A percentile compares a stretch with the other conserved stretches of the same genome.
phyloP scores from a whole-genome alignment of 176 grass and related monocot genomes.

The Pontederia paniculata region DNA sequence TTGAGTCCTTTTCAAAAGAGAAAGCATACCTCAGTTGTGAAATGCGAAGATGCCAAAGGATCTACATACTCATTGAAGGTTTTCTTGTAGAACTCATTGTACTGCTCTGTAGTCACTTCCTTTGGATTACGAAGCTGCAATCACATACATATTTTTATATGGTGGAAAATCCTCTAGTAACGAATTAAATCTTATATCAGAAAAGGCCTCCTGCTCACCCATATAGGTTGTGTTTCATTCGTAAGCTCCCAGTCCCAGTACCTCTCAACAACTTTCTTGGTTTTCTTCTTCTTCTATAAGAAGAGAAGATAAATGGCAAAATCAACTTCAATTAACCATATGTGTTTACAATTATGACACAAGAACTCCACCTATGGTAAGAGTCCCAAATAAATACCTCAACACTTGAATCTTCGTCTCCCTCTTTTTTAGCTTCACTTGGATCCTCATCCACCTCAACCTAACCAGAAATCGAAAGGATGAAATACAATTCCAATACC shows the following conservation, averaged over 20 bases:
- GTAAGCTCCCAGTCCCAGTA: constrained; percentile 98
- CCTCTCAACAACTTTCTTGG: constrained; percentile 80
- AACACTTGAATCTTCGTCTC: constrained; percentile 38
- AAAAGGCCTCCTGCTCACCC: constrained; percentile 37
- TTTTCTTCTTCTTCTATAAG: constrained; percentile 74
- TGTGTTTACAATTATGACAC: not conserved
- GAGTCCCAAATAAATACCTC: constrained; percentile 38
- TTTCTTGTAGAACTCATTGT: constrained; percentile 97
- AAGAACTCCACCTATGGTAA: not conserved
- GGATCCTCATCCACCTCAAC: constrained; percentile 90
- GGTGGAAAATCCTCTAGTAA: not conserved
- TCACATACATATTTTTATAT: not conserved
- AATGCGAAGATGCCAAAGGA: constrained; percentile 83
- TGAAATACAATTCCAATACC: not conserved
- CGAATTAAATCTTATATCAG: constrained; percentile 1
- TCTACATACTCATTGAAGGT: constrained; percentile 88
- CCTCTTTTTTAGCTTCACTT: constrained; percentile 54
- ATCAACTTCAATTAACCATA: not conserved
- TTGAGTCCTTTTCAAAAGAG: constrained; percentile 23
- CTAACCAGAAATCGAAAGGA: constrained; percentile 15
- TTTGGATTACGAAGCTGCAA: constrained; percentile 68
- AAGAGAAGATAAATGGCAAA: constrained; percentile 3
- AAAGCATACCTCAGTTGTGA: constrained; percentile 70
- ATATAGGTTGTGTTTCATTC: constrained; percentile 96
- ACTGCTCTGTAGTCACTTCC: constrained; percentile 81